These are phyloP conservation scores for Arthrobotrys sinensis DNA, from an alignment of 2,329 filamentous ascomycete genomes.

Conservation along the genomic window DNA sequence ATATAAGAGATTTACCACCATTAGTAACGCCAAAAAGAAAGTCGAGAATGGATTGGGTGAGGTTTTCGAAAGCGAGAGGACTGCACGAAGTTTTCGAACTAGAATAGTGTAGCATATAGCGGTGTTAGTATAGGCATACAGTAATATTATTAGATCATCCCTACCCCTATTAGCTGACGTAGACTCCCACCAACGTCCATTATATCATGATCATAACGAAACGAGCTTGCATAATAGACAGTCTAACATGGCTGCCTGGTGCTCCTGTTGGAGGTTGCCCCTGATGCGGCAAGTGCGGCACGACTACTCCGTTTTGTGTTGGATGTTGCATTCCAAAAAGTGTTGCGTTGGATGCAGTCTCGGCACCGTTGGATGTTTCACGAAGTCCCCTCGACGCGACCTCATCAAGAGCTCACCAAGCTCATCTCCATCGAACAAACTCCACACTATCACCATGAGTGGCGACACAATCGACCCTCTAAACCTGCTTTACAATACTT, in stretches of 20 bases:
- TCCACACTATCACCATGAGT: slow-evolving; percentile 33
- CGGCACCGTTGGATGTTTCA: slow-evolving; percentile 39
- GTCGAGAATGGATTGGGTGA: slow-evolving; percentile 52
- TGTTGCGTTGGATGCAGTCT: slow-evolving; percentile 44
- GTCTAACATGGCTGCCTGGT: no score
- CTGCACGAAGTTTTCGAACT: slow-evolving; percentile 50
- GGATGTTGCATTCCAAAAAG: slow-evolving; percentile 22
- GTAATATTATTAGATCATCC: no score
- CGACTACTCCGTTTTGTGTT: slow-evolving; percentile 17
- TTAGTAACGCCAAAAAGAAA: slow-evolving; percentile 15
- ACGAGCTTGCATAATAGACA: no score
- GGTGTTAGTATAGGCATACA: no score
- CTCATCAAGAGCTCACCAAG: slow-evolving; percentile 1
- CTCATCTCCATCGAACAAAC: slow-evolving; percentile 19
- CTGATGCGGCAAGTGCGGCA: slow-evolving; percentile 23
- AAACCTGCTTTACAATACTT: slow-evolving; percentile 42
- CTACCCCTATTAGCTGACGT: no score
- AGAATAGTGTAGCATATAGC: background rate
- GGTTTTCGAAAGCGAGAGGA: slow-evolving; percentile 42
- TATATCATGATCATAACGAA: no score
- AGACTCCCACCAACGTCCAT: background rate
- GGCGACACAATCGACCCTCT: slow-evolving; percentile 34
- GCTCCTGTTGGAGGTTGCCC: background rate
- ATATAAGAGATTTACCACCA: background rate
- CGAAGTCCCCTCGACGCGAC: slow-evolving; percentile 12